phyloP scores from a whole-genome alignment of 163 green algal genomes.

The Volvox carteri region DNA sequence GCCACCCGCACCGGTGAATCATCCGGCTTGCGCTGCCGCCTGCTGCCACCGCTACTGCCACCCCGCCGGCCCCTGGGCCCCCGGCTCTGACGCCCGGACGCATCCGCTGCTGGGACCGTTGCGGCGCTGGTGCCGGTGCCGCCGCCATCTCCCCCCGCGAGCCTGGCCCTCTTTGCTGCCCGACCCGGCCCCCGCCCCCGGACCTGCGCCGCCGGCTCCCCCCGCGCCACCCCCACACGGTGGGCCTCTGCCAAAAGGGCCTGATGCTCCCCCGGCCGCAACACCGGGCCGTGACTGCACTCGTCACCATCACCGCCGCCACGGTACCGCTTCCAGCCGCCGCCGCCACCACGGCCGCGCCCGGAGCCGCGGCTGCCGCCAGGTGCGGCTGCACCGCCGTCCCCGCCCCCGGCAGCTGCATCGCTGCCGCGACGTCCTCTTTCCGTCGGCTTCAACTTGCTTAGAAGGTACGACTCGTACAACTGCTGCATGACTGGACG shows the following conservation, averaged over 20 bases:
- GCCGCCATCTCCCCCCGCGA: constrained; percentile 20
- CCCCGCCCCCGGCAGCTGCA: constrained; percentile 20
- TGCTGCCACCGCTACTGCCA: neutral
- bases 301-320: constrained; percentile 33
- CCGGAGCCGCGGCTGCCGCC: constrained; percentile 50
- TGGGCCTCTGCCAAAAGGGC: constrained; percentile 43
- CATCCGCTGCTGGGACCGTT: neutral
- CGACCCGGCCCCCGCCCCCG: neutral
- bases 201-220: neutral
- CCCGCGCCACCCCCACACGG: constrained; percentile 25
- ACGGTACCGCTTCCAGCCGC: constrained; percentile 43
- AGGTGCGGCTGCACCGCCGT: constrained; percentile 29
- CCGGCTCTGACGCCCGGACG: too few species aligned
- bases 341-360: constrained; percentile 42
- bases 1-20: constrained; percentile 43
- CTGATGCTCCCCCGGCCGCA: constrained; percentile 50
- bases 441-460: constrained; percentile 43
- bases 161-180: constrained; percentile 23
- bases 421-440: constrained; percentile 5
- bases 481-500: constrained; percentile 30
- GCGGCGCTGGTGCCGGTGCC: neutral
- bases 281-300: neutral
- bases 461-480: constrained; percentile 55
- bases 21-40: constrained; percentile 40
- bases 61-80: neutral